Percentiles rank a stretch among this genome's conserved stretches.
These are phyloP conservation scores for Coemansia javaensis DNA, from an alignment of 192 early-diverging fungal species.

Conservation along the genomic window DNA sequence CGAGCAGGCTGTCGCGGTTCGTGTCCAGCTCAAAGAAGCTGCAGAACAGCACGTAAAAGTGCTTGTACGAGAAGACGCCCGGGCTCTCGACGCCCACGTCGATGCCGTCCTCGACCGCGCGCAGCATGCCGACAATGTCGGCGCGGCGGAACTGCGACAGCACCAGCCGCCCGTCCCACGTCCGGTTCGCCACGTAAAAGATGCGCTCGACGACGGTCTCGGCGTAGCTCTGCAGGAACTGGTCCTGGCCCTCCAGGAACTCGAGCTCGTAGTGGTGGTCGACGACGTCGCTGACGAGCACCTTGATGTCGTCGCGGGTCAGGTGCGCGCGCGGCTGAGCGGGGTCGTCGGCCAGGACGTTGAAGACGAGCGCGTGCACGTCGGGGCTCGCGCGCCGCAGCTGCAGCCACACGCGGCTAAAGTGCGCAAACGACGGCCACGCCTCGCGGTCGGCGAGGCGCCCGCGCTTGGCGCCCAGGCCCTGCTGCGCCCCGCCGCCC, in stretches of 20 bases:
- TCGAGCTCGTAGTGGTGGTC: slow-evolving; percentile 82
- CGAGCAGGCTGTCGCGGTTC: slow-evolving; percentile 80
- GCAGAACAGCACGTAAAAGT: slow-evolving; percentile 97
- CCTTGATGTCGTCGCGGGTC: slow-evolving; percentile 62
- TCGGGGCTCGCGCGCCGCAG: slow-evolving; percentile 45
- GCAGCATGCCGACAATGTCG: slow-evolving; percentile 59
- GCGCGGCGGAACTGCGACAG: slow-evolving; percentile 69
- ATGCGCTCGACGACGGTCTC: slow-evolving; percentile 88
- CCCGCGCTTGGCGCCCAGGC: slow-evolving; percentile 36
- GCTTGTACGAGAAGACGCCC: slow-evolving; percentile 92
- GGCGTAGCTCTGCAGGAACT: slow-evolving; percentile 83
- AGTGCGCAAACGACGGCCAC: slow-evolving; percentile 17
- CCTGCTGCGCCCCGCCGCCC: no score
- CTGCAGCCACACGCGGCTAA: slow-evolving; percentile 39
- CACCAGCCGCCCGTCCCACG: slow-evolving; percentile 68
- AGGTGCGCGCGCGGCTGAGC: slow-evolving; percentile 31
- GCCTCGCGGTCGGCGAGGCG: slow-evolving; percentile 36
- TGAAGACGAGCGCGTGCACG: slow-evolving; percentile 54
- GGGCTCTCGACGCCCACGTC: slow-evolving; percentile 65
- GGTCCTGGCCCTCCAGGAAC: slow-evolving; percentile 71
- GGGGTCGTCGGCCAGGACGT: slow-evolving; percentile 52
- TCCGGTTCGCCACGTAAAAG: slow-evolving; percentile 69
- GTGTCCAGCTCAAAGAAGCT: slow-evolving; percentile 94
- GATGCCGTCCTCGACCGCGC: slow-evolving; percentile 61
- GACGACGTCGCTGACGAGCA: slow-evolving; percentile 77